Evolutionary conservation across 768 basidiomycete genomes (phyloP).

Genomic region (Podaxis sp.): DNA sequence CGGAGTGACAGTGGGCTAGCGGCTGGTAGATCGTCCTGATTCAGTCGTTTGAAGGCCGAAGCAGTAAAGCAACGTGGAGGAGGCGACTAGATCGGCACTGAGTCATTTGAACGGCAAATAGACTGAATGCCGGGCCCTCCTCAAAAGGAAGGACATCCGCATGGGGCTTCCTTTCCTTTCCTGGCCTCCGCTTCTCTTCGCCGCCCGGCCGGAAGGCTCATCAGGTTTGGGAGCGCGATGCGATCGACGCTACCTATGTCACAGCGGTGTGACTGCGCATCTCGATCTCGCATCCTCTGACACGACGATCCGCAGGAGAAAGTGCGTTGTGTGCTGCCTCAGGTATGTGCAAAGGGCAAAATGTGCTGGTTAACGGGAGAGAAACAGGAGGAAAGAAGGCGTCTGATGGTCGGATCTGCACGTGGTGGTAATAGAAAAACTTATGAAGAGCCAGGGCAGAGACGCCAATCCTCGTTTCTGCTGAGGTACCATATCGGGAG

Average conservation of each 20-base stretch:
- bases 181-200: conserved; percentile 8
- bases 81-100: conserved; percentile 27
- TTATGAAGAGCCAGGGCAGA: background rate
- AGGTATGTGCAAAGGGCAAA: background rate
- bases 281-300: conserved; percentile 9
- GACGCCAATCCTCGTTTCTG: conserved; percentile 31
- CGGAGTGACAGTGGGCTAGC: background rate
- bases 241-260: conserved; percentile 12
- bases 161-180: conserved; percentile 14
- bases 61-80: conserved; percentile 13
- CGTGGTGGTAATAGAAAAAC: background rate
- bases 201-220: conserved; percentile 13
- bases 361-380: background rate
- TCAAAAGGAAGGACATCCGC: background rate
- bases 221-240: conserved; percentile 7
- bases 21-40: conserved; percentile 15
- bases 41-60: conserved; percentile 20
- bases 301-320: background rate
- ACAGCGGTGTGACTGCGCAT: conserved; percentile 8
- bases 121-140: conserved; percentile 15
- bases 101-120: conserved; percentile 14
- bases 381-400: conserved; percentile 2
- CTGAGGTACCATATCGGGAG: conserved; percentile 7
- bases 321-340: background rate
- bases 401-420: background rate